phyloP scores from a whole-genome alignment of 257 asterid species.

The Pogostemon cablin region DNA sequence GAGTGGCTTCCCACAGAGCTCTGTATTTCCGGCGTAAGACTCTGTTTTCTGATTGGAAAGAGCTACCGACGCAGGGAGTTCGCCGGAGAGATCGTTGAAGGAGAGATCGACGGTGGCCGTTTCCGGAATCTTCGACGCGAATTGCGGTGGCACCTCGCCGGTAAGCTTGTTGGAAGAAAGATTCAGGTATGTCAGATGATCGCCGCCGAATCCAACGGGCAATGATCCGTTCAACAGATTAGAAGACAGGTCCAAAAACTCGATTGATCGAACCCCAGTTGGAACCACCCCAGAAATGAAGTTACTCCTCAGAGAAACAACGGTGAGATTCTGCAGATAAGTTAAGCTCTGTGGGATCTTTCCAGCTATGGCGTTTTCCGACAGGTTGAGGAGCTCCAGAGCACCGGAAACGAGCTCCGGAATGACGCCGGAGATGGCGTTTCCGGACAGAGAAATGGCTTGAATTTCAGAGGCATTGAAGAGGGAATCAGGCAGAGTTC shows the following conservation, averaged over 20 bases:
- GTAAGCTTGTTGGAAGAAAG: conserved; percentile 77
- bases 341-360: conserved; percentile 49
- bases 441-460: conserved; percentile 53
- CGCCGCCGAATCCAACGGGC: conserved; percentile 72
- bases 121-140: conserved; percentile 62
- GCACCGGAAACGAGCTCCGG: conserved; percentile 36
- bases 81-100: conserved; percentile 76
- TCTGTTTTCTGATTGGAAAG: conserved; percentile 67
- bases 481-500: conserved; percentile 65
- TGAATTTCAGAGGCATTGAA: conserved; percentile 65
- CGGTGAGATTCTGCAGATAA: conserved; percentile 43
- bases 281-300: conserved; percentile 61
- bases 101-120: conserved; percentile 73
- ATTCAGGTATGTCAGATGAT: conserved; percentile 61
- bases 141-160: conserved; percentile 55
- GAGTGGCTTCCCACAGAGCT: conserved; percentile 80
- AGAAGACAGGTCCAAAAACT: conserved; percentile 66
- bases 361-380: conserved; percentile 62
- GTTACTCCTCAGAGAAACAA: conserved; percentile 63
- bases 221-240: conserved; percentile 68
- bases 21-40: conserved; percentile 62
- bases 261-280: conserved; percentile 41
- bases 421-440: conserved; percentile 54
- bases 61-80: conserved; percentile 57
- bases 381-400: conserved; percentile 56